Base-by-base conservation (phyloP, 345 rosid species). In the Xanthoceras sorbifolium region DNA sequence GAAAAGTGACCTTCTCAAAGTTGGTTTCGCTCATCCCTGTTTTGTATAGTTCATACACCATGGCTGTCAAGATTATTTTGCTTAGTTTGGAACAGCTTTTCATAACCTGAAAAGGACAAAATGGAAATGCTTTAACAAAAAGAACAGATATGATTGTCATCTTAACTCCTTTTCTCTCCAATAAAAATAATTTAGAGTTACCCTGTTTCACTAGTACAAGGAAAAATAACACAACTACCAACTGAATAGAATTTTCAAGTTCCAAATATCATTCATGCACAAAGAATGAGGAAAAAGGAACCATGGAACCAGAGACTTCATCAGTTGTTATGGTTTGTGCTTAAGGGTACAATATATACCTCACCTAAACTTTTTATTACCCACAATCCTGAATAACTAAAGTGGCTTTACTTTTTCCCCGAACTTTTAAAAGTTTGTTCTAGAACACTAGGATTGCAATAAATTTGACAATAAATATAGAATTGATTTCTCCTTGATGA, bases 21-120 rank as follows among this genome's bases (percentile, higher is more conserved):
- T 86, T 88, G 46, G 96, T 93, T 83, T 92, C 98, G 9, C 90
- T 87, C 94, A 93, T 91, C 78, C 99, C 98, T 42, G 98, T 93
- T 85, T 90, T 93, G 73, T 95, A 95, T 55, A 93, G 98, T 84
- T 95, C 99, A 10, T 89, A 88, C 40, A 93, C 97, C 98, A 95
- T 92, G 64, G 98, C 98, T 1, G 94, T 87, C 87, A 95, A 87
- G 86, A 90, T 93, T 28, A 95, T 92, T 85, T 93, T 95, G 81
- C 93, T 82, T 10, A 91, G 80, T 70, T 82, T 92, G 4, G 98
- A 87, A 63, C 88, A 79, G 71, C 82, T 86, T 86, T 85, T 93
- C 93, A 95, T 93, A 26, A 95, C 86, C 97, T 91, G 87, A 82
- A 69, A 46, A 9, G 22, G 60, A 18, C 48, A 26, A 66, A 12